Evolutionary conservation across 2,329 filamentous ascomycete genomes (phyloP), one percentile per base, ranked within the genome.

Genomic region (Trichoderma gracile): DNA sequence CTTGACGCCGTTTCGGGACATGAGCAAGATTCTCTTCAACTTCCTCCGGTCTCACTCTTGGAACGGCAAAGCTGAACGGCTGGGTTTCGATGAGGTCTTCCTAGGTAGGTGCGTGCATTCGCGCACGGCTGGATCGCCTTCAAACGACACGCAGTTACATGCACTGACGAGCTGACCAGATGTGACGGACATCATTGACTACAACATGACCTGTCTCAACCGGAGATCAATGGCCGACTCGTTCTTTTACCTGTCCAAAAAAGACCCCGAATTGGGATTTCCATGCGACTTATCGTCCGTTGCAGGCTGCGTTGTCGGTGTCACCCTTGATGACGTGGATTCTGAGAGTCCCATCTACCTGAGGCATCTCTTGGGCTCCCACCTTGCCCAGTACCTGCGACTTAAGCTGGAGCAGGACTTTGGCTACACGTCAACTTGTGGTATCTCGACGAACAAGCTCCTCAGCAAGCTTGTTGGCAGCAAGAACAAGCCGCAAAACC

Each of bases 71-170:
- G 88, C 89, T 2, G 93, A 98, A 77, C 85, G 90, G 23, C 79
- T 98, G 30, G 94, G 95, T 0, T 92, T 98, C 68, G 95, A 98
- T 74, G 95, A 98, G 80, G 89, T 96, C 56, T 80, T 80, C 53
- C 75, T 80, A 81, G 78, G 78, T 80, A 71, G 50, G 74, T 67
- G 12, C 15, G 30, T n/a, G n/a, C n/a, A n/a, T 25, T 25, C n/a
- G 25, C 17, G 42, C 19, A 19, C 46, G 15, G 17, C 10, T 38
- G 33, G 33, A 10, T 5, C 14, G 33, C 33, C 3, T 8, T 38
- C 10, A 8, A 38, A 38, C 9, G 33, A 38, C 10, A 49, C 7
- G 17, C 17, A 21, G 17, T 15, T 5, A 23, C 38, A 23, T 9
- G 27, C 52, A 25, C 57, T 60, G 8, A 60, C 14, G 21, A 3